Evolutionary conservation across 768 basidiomycete species (phyloP).

Genomic region (Cytidiella melzeri): DNA sequence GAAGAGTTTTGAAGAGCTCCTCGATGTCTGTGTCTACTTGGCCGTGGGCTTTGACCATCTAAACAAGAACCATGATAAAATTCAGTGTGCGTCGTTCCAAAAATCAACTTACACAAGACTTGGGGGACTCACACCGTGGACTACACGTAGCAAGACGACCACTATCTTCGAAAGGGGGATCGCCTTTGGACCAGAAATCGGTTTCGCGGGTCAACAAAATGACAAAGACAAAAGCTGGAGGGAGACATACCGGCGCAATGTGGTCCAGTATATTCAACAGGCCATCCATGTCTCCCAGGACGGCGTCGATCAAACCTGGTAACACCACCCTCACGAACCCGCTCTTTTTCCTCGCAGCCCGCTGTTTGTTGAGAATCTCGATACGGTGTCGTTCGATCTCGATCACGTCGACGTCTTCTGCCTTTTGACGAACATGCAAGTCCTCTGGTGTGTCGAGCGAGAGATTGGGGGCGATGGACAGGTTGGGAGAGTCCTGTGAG

Average conservation of each 20-base stretch:
- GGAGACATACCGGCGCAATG: not conserved
- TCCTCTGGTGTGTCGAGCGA: too few relatives aligned
- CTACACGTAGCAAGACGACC: not conserved
- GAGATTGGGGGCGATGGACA: too few relatives aligned
- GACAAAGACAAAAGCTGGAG: not conserved
- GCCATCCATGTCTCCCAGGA: not conserved
- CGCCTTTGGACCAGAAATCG: not conserved
- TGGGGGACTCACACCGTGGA: not conserved
- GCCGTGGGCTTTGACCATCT: not conserved
- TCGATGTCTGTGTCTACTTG: not conserved
- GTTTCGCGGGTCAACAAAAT: not conserved
- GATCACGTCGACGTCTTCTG: not conserved
- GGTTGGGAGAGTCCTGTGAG: not conserved
- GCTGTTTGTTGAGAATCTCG: not conserved
- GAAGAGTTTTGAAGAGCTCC: not conserved
- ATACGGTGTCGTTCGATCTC: not conserved
- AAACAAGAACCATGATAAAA: not conserved
- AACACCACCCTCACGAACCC: not conserved
- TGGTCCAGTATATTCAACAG: not conserved
- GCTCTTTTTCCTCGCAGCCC: not conserved
- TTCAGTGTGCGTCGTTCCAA: too few relatives aligned
- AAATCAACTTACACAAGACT: not conserved
- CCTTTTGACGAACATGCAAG: not conserved
- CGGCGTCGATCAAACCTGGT: not conserved
- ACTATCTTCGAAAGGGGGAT: not conserved